phyloP scores from a whole-genome alignment of 805 yeast species.

The Yarrowia yakushimensis region DNA sequence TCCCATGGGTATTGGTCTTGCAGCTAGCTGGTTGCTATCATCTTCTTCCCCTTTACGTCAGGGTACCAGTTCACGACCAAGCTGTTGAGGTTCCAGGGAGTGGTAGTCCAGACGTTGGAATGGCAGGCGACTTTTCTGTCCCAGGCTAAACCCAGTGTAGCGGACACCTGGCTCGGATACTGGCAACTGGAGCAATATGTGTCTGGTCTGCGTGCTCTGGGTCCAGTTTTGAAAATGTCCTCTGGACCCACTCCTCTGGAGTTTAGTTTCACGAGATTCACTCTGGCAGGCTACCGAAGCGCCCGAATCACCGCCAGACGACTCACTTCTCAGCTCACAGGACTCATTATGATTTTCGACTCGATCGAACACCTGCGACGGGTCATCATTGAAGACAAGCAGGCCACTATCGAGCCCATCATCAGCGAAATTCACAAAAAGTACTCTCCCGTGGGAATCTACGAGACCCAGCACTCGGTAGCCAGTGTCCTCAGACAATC shows the following conservation, averaged over 20 bases:
- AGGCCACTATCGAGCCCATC: not conserved
- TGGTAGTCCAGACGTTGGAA: not conserved
- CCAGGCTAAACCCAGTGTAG: not conserved
- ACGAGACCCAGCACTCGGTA: not conserved
- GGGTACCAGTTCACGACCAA: constrained; percentile 8
- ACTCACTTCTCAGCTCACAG: not conserved
- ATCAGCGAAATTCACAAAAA: not conserved
- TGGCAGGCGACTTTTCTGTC: not conserved
- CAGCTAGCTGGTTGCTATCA: constrained; percentile 1
- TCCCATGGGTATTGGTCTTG: constrained; percentile 4
- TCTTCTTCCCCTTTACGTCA: constrained; percentile 2
- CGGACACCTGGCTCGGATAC: not conserved
- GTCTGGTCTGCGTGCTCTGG: not conserved
- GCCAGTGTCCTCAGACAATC: not conserved
- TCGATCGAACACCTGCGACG: not conserved
- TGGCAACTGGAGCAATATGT: constrained; percentile 3
- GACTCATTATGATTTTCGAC: constrained; percentile 2
- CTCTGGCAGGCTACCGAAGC: not conserved
- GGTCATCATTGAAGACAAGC: constrained; percentile 1
- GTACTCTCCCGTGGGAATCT: constrained; percentile 7
- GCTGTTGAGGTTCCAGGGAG: not conserved
- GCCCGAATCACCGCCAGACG: not conserved
- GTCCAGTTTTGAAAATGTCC: constrained; percentile 29
- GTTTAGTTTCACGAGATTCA: not conserved
- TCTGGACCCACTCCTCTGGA: constrained; percentile 30